These are phyloP conservation scores for Strobilomyces dryophilus DNA, from an alignment of 768 basidiomycete species.

Conservation along the genomic window DNA sequence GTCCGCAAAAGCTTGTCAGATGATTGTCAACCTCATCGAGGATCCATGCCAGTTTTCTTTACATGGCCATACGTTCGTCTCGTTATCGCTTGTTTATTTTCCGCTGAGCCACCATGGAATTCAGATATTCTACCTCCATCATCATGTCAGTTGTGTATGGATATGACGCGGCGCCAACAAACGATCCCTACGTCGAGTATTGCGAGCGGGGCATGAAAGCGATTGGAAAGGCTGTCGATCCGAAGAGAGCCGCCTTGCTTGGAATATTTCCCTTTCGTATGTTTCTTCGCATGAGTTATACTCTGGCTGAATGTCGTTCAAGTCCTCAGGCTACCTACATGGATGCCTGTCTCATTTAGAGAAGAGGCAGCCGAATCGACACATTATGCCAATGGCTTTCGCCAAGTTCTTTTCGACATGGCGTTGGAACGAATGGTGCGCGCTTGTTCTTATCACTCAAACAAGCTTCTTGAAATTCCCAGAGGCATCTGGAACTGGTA, in stretches of 20 bases:
- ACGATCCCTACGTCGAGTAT: constrained; percentile 22
- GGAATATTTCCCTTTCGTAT: constrained; percentile 25
- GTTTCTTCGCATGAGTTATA: constrained; percentile 1
- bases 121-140: constrained; percentile 26
- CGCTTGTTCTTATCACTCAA: background rate
- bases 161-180: constrained; percentile 14
- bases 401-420: constrained; percentile 19
- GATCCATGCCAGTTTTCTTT: constrained; percentile 23
- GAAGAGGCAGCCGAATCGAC: constrained; percentile 15
- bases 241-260: constrained; percentile 22
- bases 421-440: constrained; percentile 21
- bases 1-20: constrained; percentile 25
- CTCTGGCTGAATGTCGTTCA: background rate
- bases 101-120: background rate
- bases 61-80: constrained; percentile 26
- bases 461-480: background rate
- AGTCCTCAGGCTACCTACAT: constrained; percentile 24
- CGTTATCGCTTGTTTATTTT: background rate
- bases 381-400: constrained; percentile 17
- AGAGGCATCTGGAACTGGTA: constrained; percentile 15
- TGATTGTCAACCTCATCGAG: constrained; percentile 31
- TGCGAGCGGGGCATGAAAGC: constrained; percentile 14
- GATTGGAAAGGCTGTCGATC: constrained; percentile 12
- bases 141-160: constrained; percentile 28
- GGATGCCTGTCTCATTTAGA: constrained; percentile 25